These are phyloP conservation scores for Vitis hybrid DNA, from an alignment of 177 flowering plant genomes.

Conservation along the genomic window DNA sequence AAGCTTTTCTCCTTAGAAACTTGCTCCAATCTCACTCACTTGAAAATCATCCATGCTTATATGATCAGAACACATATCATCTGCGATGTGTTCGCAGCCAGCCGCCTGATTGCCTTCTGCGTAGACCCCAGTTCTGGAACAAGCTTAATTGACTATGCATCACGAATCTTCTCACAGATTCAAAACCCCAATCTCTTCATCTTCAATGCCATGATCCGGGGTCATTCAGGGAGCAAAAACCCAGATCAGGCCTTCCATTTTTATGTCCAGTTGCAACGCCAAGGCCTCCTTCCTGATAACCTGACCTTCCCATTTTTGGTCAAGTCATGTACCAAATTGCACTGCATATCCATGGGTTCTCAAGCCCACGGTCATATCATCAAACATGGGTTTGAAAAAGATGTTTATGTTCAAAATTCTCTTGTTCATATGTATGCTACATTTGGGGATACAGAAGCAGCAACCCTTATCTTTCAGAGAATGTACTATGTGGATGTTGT, in stretches of 20 bases:
- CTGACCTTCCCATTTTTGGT: constrained; percentile 30
- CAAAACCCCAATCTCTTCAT: constrained; percentile 31
- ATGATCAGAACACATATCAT: constrained; percentile 30
- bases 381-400: constrained; percentile 22
- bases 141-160: constrained; percentile 23
- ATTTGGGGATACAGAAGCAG: constrained; percentile 21
- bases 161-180: constrained; percentile 22
- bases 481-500: constrained; percentile 25
- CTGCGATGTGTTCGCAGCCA: constrained; percentile 25
- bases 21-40: constrained; percentile 20
- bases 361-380: constrained; percentile 27
- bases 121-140: constrained; percentile 6
- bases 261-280: constrained; percentile 10
- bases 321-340: constrained; percentile 26
- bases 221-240: constrained; percentile 24
- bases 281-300: constrained; percentile 25
- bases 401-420: constrained; percentile 29
- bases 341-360: constrained; percentile 9
- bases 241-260: constrained; percentile 20
- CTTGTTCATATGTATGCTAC: constrained; percentile 29
- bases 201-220: constrained; percentile 28
- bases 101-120: constrained; percentile 30
- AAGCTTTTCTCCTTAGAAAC: constrained; percentile 23
- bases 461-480: constrained; percentile 14
- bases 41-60: constrained; percentile 32